Evolutionary conservation across 495 filamentous ascomycete species (phyloP).

Genomic region (Melanomma pulvis-pyrius): DNA sequence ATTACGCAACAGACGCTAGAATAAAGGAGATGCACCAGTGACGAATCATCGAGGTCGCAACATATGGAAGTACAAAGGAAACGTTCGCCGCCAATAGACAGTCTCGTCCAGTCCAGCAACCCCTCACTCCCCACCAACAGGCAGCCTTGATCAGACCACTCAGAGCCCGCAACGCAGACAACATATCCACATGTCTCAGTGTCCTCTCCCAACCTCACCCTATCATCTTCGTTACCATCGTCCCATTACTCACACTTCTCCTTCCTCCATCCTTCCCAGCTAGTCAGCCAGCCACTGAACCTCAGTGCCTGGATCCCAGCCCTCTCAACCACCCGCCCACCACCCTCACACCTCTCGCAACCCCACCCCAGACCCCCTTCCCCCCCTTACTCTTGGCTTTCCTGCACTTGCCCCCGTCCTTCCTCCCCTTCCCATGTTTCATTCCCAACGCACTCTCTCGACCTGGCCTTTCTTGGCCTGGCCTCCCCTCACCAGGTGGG

Average conservation of each 20-base stretch:
- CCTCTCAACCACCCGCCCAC: neutral
- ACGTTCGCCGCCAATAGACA: too few species aligned
- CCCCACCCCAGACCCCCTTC: neutral
- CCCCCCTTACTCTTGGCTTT: neutral
- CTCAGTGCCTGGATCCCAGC: too few species aligned
- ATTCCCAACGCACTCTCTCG: neutral
- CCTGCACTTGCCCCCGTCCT: neutral
- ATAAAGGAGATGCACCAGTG: neutral
- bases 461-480: neutral
- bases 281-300: too few species aligned
- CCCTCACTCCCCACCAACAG: neutral
- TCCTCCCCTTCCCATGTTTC: neutral
- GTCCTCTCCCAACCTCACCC: too few species aligned
- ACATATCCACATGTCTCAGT: too few species aligned
- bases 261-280: too few species aligned
- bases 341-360: neutral
- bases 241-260: too few species aligned
- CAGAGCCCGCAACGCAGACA: too few species aligned
- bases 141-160: neutral
- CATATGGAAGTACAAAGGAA: neutral
- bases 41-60: too few species aligned
- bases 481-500: neutral
- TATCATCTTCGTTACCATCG: too few species aligned
- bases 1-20: neutral
- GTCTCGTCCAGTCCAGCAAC: neutral